Conservation (phyloP, 768 basidiomycete species). For the Panaeolus papilionaceus region DNA sequence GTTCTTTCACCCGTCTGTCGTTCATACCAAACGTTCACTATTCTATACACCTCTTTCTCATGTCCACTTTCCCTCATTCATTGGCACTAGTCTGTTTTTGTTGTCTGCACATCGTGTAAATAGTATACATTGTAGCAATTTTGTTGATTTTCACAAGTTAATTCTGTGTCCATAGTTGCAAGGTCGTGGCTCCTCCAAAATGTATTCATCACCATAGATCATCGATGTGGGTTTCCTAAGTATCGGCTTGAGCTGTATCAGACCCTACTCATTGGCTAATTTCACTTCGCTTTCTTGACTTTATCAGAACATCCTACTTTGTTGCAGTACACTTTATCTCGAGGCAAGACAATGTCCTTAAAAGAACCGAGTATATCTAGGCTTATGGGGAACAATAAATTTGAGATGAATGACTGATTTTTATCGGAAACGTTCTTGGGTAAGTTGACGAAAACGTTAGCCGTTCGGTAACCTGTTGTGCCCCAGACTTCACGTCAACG, state of each 20-base stretch:
- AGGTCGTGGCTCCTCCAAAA: neutral
- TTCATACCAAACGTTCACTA: slow-evolving; percentile 6
- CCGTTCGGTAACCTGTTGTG: too few species aligned
- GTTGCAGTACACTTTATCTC: neutral
- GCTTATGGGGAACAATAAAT: neutral
- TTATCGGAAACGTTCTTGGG: neutral
- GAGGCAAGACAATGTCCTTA: neutral
- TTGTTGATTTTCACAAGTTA: slow-evolving; percentile 18
- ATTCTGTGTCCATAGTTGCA: slow-evolving; percentile 17
- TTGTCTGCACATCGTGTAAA: slow-evolving; percentile 27
- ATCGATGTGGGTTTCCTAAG: neutral
- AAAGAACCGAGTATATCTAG: neutral
- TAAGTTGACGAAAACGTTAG: too few species aligned
- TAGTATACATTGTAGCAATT: slow-evolving; percentile 28
- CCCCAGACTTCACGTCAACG: neutral
- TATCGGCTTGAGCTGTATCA: neutral
- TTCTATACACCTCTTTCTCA: neutral
- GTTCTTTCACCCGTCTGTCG: slow-evolving; percentile 4
- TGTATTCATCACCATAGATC: neutral
- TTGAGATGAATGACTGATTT: neutral
- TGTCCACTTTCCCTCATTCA: slow-evolving; percentile 21
- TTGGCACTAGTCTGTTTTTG: slow-evolving; percentile 23
- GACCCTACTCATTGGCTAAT: neutral
- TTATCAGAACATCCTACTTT: neutral
- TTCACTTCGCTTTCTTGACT: neutral